A percentile compares a stretch with the other conserved stretches of the same genome.
These are phyloP conservation scores for Argentina anserina DNA, from an alignment of 306 rosid species.

Conservation along the genomic window DNA sequence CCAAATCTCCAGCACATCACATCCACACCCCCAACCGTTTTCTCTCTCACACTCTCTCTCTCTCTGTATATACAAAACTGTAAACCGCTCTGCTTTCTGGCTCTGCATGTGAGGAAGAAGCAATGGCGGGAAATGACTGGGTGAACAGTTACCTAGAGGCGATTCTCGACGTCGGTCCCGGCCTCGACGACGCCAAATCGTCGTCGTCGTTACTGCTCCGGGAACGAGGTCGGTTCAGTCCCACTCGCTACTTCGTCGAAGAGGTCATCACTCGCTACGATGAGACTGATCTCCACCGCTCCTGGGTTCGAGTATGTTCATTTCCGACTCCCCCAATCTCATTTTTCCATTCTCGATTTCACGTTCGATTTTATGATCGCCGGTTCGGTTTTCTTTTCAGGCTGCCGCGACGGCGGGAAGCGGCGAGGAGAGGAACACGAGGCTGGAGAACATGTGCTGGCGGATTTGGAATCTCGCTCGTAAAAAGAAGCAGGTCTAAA, in stretches of 20 bases:
- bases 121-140: conserved; percentile 67
- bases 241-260: conserved; percentile 61
- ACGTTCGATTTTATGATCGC: neutral
- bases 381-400: conserved; percentile 16
- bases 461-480: conserved; percentile 72
- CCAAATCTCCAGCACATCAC: too few species aligned
- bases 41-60: neutral
- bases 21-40: conserved; percentile 7
- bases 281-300: conserved; percentile 61
- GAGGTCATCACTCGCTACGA: conserved; percentile 61
- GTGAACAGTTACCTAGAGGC: conserved; percentile 60
- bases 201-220: conserved; percentile 51
- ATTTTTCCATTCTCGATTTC: neutral
- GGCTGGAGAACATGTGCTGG: conserved; percentile 67
- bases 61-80: neutral
- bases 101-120: neutral
- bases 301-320: conserved; percentile 52
- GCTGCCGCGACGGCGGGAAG: conserved; percentile 63
- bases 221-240: conserved; percentile 55
- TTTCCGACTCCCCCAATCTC: neutral
- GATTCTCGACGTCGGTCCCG: conserved; percentile 57
- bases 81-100: conserved; percentile 11
- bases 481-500: conserved; percentile 61
- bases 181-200: conserved; percentile 44
- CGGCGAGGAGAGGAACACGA: conserved; percentile 57